A percentile compares a stretch with the other conserved stretches of the same genome.
Evolutionary conservation across 768 basidiomycete genomes (phyloP).

Genomic region (Rhizopogon salebrosus): DNA sequence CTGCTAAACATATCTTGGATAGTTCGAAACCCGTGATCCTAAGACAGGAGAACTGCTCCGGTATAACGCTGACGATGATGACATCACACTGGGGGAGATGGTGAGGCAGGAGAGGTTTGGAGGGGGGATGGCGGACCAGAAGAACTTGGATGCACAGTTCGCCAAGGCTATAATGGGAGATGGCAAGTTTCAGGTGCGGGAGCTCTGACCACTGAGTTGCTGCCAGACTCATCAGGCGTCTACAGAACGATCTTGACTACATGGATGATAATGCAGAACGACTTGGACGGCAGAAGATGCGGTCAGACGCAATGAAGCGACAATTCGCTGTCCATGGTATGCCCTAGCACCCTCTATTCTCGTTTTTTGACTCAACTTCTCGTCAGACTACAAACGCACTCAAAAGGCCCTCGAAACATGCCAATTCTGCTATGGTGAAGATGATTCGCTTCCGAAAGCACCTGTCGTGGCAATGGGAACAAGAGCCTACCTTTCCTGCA

Average conservation of each 20-base stretch:
- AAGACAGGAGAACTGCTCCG: constrained; percentile 89
- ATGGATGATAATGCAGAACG: constrained; percentile 96
- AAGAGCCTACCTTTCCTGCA: constrained; percentile 86
- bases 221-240: not conserved
- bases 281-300: constrained; percentile 91
- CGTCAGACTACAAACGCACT: constrained; percentile 86
- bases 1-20: not conserved
- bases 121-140: constrained; percentile 87
- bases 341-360: constrained; percentile 11
- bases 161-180: constrained; percentile 86
- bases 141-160: constrained; percentile 85
- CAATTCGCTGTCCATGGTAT: constrained; percentile 93
- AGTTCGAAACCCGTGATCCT: constrained; percentile 86
- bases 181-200: constrained; percentile 73
- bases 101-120: constrained; percentile 89
- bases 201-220: not conserved
- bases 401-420: constrained; percentile 86
- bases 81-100: constrained; percentile 82
- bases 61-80: constrained; percentile 89
- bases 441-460: constrained; percentile 84
- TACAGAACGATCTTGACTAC: constrained; percentile 83
- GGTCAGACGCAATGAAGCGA: constrained; percentile 92
- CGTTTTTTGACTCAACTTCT: not conserved
- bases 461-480: constrained; percentile 90
- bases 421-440: constrained; percentile 88